Evolutionary conservation across 2,329 filamentous ascomycete genomes (phyloP), one percentile per base, ranked within the genome.

Genomic region (Cyanodermella asteris): DNA sequence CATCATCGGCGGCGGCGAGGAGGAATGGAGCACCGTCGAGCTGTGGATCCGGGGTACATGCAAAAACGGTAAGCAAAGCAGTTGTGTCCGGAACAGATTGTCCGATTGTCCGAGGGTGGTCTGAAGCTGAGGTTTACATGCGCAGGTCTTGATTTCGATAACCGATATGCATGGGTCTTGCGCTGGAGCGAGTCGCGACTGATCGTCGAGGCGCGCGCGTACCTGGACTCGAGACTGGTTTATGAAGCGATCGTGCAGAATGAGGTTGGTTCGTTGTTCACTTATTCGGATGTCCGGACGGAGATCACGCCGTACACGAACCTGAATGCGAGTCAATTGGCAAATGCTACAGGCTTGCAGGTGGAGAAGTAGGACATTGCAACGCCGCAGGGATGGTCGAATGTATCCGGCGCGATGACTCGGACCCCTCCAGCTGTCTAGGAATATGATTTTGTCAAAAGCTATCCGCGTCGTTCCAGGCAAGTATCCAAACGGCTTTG

Each of bases 61-160:
- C 23, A 29, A 29, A 19, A 31, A 31, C 20, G 27, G 29, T 27
- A 11, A 27, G 25, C 14, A 18, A 11, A 11, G n/a, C n/a, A 19
- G 18, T 19, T 19, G 8, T 19, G 18, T 19, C 11, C 11, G 8
- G 11, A 8, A 8, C 18, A 8, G 8, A 8, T 8, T 8, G 18
- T 19, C 8, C 8, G 8, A 11, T 8, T 8, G 8, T 8, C 8
- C 11, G 11, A 19, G 8, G 18, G 18, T 8, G 18, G 8, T 8
- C 8, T 19, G 18, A 19, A 8, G 25, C 20, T 27, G 16, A 25
- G 5, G 22, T 27, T 13, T 26, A 11, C 16, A 8, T 13, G 12
- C 20, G 20, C 15, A 28, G 26, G 26, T 14, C 25, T 30, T 11
- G 13, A 22, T 14, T 28, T 21, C 14, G 28, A 30, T 20, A 28